These are phyloP conservation scores for Melastoma malabathricum DNA, from an alignment of 345 rosid species.

Conservation along the genomic window DNA sequence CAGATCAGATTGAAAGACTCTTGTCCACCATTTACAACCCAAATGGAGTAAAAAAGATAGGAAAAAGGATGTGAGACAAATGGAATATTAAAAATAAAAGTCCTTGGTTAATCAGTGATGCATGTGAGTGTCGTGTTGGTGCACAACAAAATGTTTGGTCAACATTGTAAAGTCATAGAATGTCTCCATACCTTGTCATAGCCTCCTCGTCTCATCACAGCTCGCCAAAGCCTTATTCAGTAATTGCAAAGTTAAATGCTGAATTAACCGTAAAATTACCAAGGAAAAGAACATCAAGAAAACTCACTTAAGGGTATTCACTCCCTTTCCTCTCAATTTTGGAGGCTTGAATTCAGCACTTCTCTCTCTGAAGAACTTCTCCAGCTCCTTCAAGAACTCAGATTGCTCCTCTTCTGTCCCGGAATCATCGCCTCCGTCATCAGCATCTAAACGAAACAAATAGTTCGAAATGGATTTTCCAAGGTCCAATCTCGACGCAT, in stretches of 20 bases:
- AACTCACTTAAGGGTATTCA: constrained; percentile 60
- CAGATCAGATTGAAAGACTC: too few species aligned
- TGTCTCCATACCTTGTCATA: constrained; percentile 41
- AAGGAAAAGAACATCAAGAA: too few species aligned
- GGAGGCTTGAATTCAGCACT: constrained; percentile 63
- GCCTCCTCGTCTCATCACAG: constrained; percentile 58
- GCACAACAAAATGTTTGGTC: too few species aligned
- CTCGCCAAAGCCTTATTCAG: constrained; percentile 49
- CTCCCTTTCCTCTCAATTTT: constrained; percentile 51
- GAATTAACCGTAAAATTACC: constrained; percentile 6
- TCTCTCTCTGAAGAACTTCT: constrained; percentile 41
- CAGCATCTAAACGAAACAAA: constrained; percentile 34
- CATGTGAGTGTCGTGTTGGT: too few species aligned
- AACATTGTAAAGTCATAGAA: too few species aligned
- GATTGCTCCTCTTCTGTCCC: constrained; percentile 58
- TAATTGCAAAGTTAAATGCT: constrained; percentile 6
- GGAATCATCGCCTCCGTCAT: constrained; percentile 38
- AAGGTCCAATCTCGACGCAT: constrained; percentile 10
- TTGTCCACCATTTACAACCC: too few species aligned
- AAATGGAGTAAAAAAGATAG: too few species aligned
- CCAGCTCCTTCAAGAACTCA: constrained; percentile 45
- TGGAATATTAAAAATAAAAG: too few species aligned
- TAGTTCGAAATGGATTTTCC: constrained; percentile 21
- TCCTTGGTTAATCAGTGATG: too few species aligned
- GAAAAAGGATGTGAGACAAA: too few species aligned